phyloP scores from a whole-genome alignment of 2,329 filamentous ascomycete species.

The Talaromyces sp. region DNA sequence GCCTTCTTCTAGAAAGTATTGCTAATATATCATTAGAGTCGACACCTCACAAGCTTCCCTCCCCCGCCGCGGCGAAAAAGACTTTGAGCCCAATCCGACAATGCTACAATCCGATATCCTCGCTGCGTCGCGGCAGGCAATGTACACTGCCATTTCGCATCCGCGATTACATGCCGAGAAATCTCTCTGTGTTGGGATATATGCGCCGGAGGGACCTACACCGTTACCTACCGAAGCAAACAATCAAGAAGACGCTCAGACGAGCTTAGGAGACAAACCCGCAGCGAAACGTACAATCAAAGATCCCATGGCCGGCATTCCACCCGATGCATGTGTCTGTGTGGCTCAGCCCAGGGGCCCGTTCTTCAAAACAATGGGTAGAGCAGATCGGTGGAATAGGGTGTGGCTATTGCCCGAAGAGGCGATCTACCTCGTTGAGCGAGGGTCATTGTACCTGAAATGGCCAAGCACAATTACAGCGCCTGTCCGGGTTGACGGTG shows the following conservation, averaged over 20 bases:
- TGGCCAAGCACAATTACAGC: constrained; percentile 59
- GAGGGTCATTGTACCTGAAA: constrained; percentile 81
- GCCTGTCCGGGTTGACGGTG: constrained; percentile 43
- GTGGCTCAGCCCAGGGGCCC: constrained; percentile 69
- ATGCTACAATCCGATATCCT: constrained; percentile 73
- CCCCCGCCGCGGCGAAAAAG: constrained; percentile 90
- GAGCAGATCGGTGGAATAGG: constrained; percentile 60
- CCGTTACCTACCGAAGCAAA: constrained; percentile 18
- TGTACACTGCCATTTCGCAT: constrained; percentile 81
- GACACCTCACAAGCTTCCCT: constrained; percentile 47
- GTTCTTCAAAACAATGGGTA: constrained; percentile 74
- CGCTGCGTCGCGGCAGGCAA: constrained; percentile 75
- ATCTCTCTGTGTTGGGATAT: constrained; percentile 68
- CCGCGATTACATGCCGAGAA: constrained; percentile 70
- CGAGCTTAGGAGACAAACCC: constrained; percentile 11
- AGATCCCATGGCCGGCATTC: constrained; percentile 20
- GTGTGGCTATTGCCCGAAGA: constrained; percentile 90
- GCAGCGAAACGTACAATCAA: constrained; percentile 19
- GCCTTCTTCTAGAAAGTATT: neutral
- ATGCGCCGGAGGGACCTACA: constrained; percentile 58
- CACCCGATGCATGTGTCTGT: constrained; percentile 50
- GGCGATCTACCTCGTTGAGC: constrained; percentile 81
- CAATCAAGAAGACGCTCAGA: neutral
- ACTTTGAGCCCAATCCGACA: constrained; percentile 92
- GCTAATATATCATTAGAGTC: constrained; percentile 38